Conservation (phyloP, 805 yeast species). For the Myxozyma sirexii region DNA sequence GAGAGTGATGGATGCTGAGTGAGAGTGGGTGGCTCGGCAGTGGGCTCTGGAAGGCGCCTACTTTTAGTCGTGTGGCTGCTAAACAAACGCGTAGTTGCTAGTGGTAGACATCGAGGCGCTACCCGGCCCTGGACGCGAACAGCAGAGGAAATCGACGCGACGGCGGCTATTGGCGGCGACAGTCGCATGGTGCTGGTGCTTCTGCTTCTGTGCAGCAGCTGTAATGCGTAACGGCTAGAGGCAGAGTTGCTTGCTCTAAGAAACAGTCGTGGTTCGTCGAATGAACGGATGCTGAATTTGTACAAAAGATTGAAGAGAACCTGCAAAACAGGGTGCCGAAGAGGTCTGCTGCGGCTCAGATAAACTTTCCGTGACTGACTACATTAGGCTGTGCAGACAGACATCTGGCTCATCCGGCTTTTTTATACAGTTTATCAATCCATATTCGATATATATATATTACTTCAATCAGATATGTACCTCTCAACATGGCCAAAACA, state of each 20-base stretch:
- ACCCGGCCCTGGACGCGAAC: conserved; percentile 19
- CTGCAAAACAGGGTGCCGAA: not conserved
- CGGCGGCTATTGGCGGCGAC: conserved; percentile 3
- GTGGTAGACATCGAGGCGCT: conserved; percentile 13
- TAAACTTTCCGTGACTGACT: no score
- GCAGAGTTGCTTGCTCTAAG: no score
- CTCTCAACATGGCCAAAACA: not conserved
- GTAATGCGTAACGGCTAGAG: no score
- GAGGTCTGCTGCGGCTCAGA: not conserved
- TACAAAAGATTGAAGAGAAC: not conserved
- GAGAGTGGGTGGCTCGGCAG: not conserved
- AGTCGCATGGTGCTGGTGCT: not conserved
- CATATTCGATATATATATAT: no score
- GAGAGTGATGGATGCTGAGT: not conserved
- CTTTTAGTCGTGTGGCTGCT: conserved; percentile 3
- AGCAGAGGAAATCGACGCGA: not conserved
- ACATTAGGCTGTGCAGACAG: not conserved
- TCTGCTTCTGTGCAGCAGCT: not conserved
- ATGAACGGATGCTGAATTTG: not conserved
- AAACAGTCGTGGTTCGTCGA: not conserved
- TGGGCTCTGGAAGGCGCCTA: not conserved
- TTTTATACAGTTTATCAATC: no score
- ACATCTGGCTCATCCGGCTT: no score
- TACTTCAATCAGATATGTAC: not conserved
- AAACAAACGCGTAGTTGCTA: conserved; percentile 2